Conservation (phyloP, 129 eudicot species). For the Ambrosia trifida region DNA sequence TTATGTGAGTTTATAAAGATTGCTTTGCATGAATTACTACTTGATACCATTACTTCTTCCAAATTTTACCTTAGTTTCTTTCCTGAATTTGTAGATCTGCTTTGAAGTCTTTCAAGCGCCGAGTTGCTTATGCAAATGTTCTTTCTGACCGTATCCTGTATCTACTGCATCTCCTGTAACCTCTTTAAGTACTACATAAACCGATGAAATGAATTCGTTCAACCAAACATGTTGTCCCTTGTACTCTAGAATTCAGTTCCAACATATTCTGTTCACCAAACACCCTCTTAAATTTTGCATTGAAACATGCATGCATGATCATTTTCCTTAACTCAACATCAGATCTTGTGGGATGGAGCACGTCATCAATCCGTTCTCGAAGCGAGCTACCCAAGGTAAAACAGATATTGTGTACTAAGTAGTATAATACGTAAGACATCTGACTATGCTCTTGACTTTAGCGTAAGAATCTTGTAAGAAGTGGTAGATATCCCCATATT, state of each 20-base stretch:
- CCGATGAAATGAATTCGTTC: conserved; percentile 13
- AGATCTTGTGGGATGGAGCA: conserved; percentile 93
- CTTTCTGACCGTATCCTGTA: conserved; percentile 82
- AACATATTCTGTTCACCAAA: neutral
- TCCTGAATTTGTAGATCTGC: conserved; percentile 62
- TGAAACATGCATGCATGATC: conserved; percentile 3
- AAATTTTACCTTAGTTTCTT: neutral
- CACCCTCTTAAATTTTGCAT: neutral
- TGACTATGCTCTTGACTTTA: conserved; percentile 32
- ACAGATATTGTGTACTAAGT: neutral
- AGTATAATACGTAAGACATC: conserved; percentile 15
- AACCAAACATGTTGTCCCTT: neutral
- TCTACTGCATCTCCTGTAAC: neutral
- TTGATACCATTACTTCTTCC: conserved; percentile 6
- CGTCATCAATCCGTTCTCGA: conserved; percentile 70
- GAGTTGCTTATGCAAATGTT: conserved; percentile 79
- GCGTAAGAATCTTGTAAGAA: conserved; percentile 47
- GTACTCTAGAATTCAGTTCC: neutral
- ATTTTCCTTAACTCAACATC: conserved; percentile 36
- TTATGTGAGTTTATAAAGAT: conserved; percentile 57
- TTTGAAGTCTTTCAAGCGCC: conserved; percentile 75
- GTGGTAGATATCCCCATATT: conserved; percentile 64
- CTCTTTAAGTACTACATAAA: neutral
- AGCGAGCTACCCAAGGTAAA: conserved; percentile 72
- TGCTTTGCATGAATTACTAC: conserved; percentile 3